Base-by-base conservation (phyloP, 2,329 filamentous ascomycete species). In the Geoglossum cookeanum region DNA sequence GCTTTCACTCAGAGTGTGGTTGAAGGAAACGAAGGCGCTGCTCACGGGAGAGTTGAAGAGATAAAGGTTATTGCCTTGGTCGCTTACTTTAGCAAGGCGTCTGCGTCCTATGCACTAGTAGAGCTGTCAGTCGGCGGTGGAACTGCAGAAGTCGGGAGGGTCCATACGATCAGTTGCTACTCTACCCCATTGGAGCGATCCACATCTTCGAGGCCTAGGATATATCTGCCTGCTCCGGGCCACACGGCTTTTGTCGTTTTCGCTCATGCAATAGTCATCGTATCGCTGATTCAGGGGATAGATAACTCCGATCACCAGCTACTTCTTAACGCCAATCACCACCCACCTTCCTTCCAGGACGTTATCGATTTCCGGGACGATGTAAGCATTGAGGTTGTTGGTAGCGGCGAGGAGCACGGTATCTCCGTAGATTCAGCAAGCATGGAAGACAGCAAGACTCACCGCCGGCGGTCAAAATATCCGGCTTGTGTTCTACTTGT, bases 231-330 rank as follows among this genome's bases (percentile, higher is more conserved):
- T 4, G 79, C 79, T 55, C 85, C 88, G 15, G 83, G 81, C 8
- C 78, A 92, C 45, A 85, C 90, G 29, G 89, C 87, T 5, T 94
- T 90, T 66, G 70, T 92, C 44, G 76, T 91, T 0, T 89, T 96
- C 62, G 83, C 85, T 58, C 80, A 83, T 61, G 86, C 87, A 3
- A 76, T 92, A 30, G 78, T 92, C 22, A 71, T 97, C 30, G 76
- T 85, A 6, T 94, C 89, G 0, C 77, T 94, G 53, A 76, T 78
- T 2, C 76, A 77, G 55, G 74, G 78, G 1, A 79, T 81, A 13
- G 81, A 87, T 48, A 83, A 82, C 1, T 86, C 87, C 6, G 85
- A 89, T 55, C 79, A 80, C 1, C 89, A 95, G 66, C 74, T 94
- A 3, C 78, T 85, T 60, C 72, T 78, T 57, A 83, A 86, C 57